phyloP scores from a whole-genome alignment of 306 rosid species.

The Mimosa pudica region DNA sequence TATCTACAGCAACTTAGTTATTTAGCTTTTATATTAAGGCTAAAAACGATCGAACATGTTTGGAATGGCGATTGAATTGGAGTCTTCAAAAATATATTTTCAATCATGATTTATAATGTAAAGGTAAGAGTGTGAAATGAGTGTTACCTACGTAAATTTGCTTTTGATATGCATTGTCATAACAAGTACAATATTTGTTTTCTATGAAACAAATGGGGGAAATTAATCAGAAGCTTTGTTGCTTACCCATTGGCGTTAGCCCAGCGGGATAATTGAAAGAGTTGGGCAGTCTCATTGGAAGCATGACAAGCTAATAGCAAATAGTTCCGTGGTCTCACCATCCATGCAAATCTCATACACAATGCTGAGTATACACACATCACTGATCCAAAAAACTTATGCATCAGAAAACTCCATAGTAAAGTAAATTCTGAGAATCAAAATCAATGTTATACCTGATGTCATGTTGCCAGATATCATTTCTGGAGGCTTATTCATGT shows the following conservation, averaged over 20 bases:
- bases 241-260: background rate
- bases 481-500: constrained; percentile 88
- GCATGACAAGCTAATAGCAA: background rate
- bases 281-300: background rate
- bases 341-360: background rate
- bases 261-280: background rate
- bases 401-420: background rate
- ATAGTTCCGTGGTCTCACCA: background rate
- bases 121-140: too few species aligned
- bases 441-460: constrained; percentile 51
- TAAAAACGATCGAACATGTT: too few species aligned
- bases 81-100: too few species aligned
- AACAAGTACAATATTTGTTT: too few species aligned
- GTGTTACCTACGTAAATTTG: too few species aligned
- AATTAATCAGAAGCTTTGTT: background rate
- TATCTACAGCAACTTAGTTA: too few species aligned
- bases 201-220: too few species aligned
- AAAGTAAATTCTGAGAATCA: background rate
- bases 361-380: background rate
- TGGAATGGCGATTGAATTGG: too few species aligned
- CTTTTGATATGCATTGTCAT: too few species aligned
- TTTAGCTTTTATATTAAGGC: too few species aligned
- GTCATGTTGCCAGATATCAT: constrained; percentile 95
- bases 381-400: background rate
- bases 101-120: too few species aligned